These are phyloP conservation scores for Zarea fungicola DNA, from an alignment of 2,329 filamentous ascomycete species.

Conservation along the genomic window DNA sequence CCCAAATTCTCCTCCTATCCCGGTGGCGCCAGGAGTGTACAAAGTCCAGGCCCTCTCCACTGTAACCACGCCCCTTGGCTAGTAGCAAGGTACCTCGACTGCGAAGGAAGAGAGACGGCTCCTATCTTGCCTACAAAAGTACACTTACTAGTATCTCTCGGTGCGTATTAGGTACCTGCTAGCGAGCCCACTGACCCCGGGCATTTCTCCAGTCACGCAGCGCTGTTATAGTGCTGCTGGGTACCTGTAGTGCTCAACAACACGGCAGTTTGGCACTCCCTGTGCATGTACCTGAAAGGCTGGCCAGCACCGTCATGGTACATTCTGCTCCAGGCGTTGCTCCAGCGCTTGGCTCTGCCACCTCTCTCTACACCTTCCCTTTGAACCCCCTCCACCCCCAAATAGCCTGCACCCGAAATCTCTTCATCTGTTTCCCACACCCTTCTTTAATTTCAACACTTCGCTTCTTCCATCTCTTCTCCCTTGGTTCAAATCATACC, in stretches of 20 bases:
- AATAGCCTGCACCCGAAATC: conserved; percentile 7
- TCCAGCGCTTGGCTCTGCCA: not conserved
- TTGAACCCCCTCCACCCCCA: not conserved
- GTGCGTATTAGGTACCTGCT: no score
- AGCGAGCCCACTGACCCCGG: no score
- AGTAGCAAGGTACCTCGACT: not conserved
- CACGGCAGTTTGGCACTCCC: no score
- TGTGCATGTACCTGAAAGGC: not conserved
- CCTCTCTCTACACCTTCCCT: not conserved
- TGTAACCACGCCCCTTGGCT: not conserved
- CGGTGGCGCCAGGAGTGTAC: not conserved
- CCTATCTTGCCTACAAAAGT: no score
- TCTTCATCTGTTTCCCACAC: conserved; percentile 2
- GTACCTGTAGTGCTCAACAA: no score
- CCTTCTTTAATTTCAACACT: not conserved
- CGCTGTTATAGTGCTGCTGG: no score
- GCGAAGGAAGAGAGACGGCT: not conserved
- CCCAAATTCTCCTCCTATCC: not conserved
- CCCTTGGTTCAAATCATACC: not conserved
- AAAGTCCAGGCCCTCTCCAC: not conserved
- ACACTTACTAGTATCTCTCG: no score
- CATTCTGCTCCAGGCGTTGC: not conserved
- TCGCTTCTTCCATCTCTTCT: not conserved
- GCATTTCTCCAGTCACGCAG: no score
- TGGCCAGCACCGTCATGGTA: not conserved